Conservation (phyloP, 148 eudicot genomes). For the Vaccinium corymbosum region DNA sequence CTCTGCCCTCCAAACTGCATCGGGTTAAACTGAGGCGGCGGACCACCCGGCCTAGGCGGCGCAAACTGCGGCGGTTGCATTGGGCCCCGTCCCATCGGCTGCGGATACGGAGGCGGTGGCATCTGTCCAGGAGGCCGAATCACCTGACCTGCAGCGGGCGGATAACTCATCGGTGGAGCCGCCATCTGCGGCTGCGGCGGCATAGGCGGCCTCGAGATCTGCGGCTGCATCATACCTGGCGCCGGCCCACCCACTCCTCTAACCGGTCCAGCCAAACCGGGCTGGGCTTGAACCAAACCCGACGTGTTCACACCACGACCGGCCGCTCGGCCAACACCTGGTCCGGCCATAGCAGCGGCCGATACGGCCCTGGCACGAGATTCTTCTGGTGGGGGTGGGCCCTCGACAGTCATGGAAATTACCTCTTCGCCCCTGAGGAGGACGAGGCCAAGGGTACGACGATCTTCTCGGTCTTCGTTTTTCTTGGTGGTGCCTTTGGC, state of each 20-base stretch:
- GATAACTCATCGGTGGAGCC: slow-evolving; percentile 44
- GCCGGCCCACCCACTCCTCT: slow-evolving; percentile 93
- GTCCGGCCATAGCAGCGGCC: slow-evolving; percentile 51
- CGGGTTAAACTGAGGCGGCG: slow-evolving; percentile 40
- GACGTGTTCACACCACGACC: slow-evolving; percentile 73
- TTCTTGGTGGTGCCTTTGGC: slow-evolving; percentile 46
- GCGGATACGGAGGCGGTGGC: slow-evolving; percentile 35
- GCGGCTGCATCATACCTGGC: slow-evolving; percentile 96
- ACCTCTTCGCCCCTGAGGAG: slow-evolving; percentile 91
- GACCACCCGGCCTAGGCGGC: slow-evolving; percentile 34
- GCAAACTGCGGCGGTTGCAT: slow-evolving; percentile 37
- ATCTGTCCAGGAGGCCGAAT: slow-evolving; percentile 61
- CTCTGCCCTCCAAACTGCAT: slow-evolving; percentile 50
- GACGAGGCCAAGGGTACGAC: slow-evolving; percentile 86
- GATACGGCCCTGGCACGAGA: slow-evolving; percentile 53
- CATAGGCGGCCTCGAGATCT: slow-evolving; percentile 70
- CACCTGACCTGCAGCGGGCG: slow-evolving; percentile 40
- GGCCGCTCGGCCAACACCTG: slow-evolving; percentile 77
- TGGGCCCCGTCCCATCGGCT: slow-evolving; percentile 31
- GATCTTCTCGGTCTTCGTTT: slow-evolving; percentile 58
- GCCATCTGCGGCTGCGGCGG: slow-evolving; percentile 35
- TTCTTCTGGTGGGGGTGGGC: slow-evolving; percentile 94
- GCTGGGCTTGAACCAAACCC: slow-evolving; percentile 62
- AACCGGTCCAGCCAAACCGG: slow-evolving; percentile 84
- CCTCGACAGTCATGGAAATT: slow-evolving; percentile 93